Evolutionary conservation across 2,329 filamentous ascomycete genomes (phyloP), one percentile per base, ranked within the genome.

Genomic region (Daldinia eschscholtzii): DNA sequence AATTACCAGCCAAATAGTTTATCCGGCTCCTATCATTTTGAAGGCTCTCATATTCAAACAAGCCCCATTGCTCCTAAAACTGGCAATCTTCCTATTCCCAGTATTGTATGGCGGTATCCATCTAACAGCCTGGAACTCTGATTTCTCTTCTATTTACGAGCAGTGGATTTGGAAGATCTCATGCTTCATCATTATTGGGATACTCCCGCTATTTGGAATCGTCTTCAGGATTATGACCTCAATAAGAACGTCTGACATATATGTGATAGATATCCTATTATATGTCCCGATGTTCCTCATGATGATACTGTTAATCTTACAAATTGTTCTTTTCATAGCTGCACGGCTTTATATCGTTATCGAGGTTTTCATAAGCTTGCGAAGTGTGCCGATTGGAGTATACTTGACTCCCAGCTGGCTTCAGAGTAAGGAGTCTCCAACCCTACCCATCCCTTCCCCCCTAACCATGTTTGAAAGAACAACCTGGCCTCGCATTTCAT

Each of bases 361-460:
- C 1, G 56, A 58, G 13, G 56, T 23, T 18, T 58, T 58, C 10
- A 58, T 58, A 33, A 46, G 39, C 26, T 4, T 58, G n/a, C 56
- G 39, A 2, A 9, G 10, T 13, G 56, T 58, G 28, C 56, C 56
- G 1, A 58, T 58, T 20, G 56, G 56, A 46, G 56, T 58, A 2
- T 58, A 58, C 13, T 23, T 3, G 12, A 44, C n/a, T 46, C 56
- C 56, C n/a, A 3, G 1, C 0, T 58, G 56, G 56, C 37, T 58
- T 58, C 41, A 46, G 6, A 58, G 56, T 58, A 15, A 46, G 56
- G 6, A 42, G 18, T 35, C 15, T 20, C 18, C 6, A 6, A n/a
- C n/a, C n/a, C n/a, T n/a, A n/a, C n/a, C n/a, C n/a, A n/a, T n/a
- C n/a, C n/a, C n/a, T n/a, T n/a, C n/a, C n/a, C n/a, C n/a, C n/a